A percentile compares a stretch with the other conserved stretches of the same genome.
Evolutionary conservation across 176 grass and related monocot species (phyloP).

Genomic region (bread wheat (Triticum aestivum)): DNA sequence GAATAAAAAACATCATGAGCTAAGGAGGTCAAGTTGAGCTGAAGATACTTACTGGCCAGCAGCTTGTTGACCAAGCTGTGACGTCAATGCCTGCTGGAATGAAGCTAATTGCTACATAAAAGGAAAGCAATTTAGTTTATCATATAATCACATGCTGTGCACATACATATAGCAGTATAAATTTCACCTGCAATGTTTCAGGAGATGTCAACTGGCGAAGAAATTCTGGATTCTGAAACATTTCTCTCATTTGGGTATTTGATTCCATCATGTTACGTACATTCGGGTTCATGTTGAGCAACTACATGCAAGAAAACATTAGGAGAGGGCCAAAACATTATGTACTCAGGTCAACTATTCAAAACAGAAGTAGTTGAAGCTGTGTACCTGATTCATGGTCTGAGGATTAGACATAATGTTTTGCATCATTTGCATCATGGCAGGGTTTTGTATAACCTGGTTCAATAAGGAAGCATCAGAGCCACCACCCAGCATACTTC

Average conservation of each 20-base stretch:
- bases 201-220: conserved; percentile 76
- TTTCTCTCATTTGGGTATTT: conserved; percentile 66
- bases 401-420: conserved; percentile 73
- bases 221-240: conserved; percentile 82
- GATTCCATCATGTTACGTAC: conserved; percentile 63
- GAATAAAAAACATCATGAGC: not conserved
- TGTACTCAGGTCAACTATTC: not conserved
- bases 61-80: conserved; percentile 55
- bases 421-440: conserved; percentile 84
- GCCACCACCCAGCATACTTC: conserved; percentile 49
- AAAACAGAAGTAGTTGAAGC: not conserved
- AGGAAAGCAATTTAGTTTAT: not conserved
- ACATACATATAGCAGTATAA: conserved; percentile 18
- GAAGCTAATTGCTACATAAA: conserved; percentile 54
- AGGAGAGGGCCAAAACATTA: not conserved
- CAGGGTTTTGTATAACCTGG: conserved; percentile 75
- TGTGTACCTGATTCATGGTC: conserved; percentile 57
- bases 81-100: conserved; percentile 56
- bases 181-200: conserved; percentile 68
- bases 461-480: conserved; percentile 53
- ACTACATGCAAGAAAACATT: conserved; percentile 26
- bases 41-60: conserved; percentile 55
- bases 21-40: not conserved
- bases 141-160: not conserved
- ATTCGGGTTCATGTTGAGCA: conserved; percentile 61